Conservation (phyloP, 768 basidiomycete species). For the Mrakia hoshinonis region DNA sequence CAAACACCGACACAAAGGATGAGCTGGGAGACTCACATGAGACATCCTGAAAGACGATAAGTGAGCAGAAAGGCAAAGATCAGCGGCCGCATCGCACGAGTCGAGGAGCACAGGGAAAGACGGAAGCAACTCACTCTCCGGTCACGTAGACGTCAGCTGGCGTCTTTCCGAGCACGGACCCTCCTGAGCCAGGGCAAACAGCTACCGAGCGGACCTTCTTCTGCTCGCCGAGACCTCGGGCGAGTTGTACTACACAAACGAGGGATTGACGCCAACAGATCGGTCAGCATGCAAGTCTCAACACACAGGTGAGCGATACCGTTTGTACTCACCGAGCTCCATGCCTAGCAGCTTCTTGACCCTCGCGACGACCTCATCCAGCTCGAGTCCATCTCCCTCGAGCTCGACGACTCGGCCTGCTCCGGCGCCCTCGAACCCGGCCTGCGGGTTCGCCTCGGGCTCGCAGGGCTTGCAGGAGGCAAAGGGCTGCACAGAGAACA, state of each 20-base stretch:
- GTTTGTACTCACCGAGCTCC: conserved; percentile 48
- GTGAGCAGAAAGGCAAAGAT: neutral
- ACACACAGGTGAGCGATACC: neutral
- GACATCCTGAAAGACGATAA: conserved; percentile 17
- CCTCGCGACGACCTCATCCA: conserved; percentile 56
- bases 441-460: conserved; percentile 17
- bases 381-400: conserved; percentile 47
- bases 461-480: conserved; percentile 10
- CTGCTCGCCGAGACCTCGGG: conserved; percentile 13
- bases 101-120: neutral
- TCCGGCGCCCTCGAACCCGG: conserved; percentile 44
- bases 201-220: conserved; percentile 53
- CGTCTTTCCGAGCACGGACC: conserved; percentile 60
- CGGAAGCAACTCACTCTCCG: conserved; percentile 50
- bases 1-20: too few species aligned
- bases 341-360: conserved; percentile 63
- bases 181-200: conserved; percentile 86
- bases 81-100: neutral
- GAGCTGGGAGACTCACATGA: conserved; percentile 8
- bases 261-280: neutral
- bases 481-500: conserved; percentile 1
- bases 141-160: conserved; percentile 83
- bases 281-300: neutral
- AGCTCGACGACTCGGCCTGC: conserved; percentile 63
- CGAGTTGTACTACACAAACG: conserved; percentile 32